Conservation (phyloP, 169 alveolate genomes). For the Plasmodium berghei region DNA sequence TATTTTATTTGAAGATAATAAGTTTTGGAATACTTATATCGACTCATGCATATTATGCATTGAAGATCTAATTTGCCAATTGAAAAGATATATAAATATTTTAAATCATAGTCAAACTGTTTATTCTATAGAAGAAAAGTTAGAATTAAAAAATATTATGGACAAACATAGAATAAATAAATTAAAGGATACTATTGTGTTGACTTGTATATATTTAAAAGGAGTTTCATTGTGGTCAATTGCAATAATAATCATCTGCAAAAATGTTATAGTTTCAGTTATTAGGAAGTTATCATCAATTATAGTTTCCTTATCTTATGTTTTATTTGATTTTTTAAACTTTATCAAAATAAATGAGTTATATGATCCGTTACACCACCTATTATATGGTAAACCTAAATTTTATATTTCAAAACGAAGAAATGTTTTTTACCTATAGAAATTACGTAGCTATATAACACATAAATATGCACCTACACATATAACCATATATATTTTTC, state of each 20-base stretch:
- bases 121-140: constrained; percentile 70
- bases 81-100: constrained; percentile 65
- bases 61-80: constrained; percentile 62
- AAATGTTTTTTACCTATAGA: background rate
- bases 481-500: constrained; percentile 16
- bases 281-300: constrained; percentile 69
- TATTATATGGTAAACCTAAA: constrained; percentile 44
- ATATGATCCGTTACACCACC: constrained; percentile 72
- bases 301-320: constrained; percentile 75
- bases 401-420: background rate
- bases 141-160: constrained; percentile 49
- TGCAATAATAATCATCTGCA: constrained; percentile 70
- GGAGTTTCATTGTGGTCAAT: constrained; percentile 73
- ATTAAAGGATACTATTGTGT: constrained; percentile 67
- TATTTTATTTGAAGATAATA: constrained; percentile 61
- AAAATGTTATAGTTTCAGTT: constrained; percentile 70
- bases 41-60: constrained; percentile 67
- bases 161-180: constrained; percentile 51
- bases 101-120: constrained; percentile 66
- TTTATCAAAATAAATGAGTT: constrained; percentile 71
- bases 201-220: constrained; percentile 61
- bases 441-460: background rate
- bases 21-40: constrained; percentile 62
- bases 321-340: constrained; percentile 70
- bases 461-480: constrained; percentile 14